Evolutionary conservation across 805 yeast genomes (phyloP).

Genomic region (Spathaspora passalidarum): DNA sequence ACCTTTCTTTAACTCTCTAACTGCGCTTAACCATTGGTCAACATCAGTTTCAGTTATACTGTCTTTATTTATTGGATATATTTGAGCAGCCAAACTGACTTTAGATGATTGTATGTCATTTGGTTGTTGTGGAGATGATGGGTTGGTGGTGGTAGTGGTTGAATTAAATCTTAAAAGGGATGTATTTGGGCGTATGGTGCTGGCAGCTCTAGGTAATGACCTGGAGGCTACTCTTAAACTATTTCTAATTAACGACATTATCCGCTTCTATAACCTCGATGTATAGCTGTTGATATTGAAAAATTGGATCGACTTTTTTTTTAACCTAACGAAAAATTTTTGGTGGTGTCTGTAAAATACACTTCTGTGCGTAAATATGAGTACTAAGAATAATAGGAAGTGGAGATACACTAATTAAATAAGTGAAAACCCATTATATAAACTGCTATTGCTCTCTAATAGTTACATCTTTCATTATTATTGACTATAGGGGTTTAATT

Average conservation of each 20-base stretch:
- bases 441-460: no score
- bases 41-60: constrained; percentile 36
- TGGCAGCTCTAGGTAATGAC: background rate
- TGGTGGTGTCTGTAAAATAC: background rate
- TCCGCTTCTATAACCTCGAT: background rate
- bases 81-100: constrained; percentile 28
- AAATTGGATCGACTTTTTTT: background rate
- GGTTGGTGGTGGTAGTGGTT: background rate
- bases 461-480: no score
- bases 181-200: background rate
- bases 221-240: background rate
- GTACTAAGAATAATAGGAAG: background rate
- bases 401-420: no score
- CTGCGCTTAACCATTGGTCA: constrained; percentile 47
- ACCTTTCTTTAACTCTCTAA: constrained; percentile 35
- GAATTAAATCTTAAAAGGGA: constrained; percentile 4
- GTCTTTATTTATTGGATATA: constrained; percentile 37
- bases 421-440: no score
- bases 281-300: background rate
- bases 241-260: constrained; percentile 1
- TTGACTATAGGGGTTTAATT: no score
- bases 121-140: background rate
- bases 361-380: background rate
- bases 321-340: background rate
- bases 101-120: background rate